Evolutionary conservation across 75 land plant species (phyloP).

Genomic region (Sequoia sempervirens): DNA sequence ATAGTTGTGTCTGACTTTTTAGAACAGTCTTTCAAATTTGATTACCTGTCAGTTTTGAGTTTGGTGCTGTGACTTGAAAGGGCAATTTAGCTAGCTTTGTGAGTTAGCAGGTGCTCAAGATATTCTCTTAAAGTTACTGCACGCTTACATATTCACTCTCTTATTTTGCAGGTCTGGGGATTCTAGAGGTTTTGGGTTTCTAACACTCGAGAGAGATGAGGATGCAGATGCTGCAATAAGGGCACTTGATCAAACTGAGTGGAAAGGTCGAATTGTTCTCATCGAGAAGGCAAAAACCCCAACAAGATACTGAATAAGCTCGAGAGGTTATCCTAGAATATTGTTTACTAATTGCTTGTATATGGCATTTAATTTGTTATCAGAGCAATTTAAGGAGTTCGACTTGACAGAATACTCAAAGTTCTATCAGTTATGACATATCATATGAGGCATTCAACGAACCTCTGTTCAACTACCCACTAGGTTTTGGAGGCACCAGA

Average conservation of each 20-base stretch:
- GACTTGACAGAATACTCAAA: slow-evolving; percentile 2
- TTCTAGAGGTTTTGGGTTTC: slow-evolving; percentile 60
- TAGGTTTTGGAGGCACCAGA: slow-evolving; percentile 3
- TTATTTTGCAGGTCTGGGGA: slow-evolving; percentile 43
- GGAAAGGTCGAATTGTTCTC: slow-evolving; percentile 55
- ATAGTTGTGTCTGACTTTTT: not conserved
- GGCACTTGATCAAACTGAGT: slow-evolving; percentile 53
- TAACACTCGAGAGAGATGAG: slow-evolving; percentile 49
- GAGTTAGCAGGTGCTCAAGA: not conserved
- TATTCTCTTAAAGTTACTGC: not conserved
- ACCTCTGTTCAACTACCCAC: not conserved
- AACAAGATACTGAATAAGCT: slow-evolving; percentile 17
- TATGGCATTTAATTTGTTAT: slow-evolving; percentile 1
- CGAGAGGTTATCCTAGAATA: not conserved
- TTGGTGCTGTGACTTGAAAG: not conserved
- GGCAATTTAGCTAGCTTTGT: not conserved
- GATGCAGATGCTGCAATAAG: slow-evolving; percentile 63
- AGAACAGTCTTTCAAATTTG: not conserved
- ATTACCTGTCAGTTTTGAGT: not conserved
- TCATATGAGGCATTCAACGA: slow-evolving; percentile 7
- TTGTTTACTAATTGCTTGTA: slow-evolving; percentile 1
- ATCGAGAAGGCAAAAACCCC: slow-evolving; percentile 60
- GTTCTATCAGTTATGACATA: not conserved
- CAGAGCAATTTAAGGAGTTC: slow-evolving; percentile 6
- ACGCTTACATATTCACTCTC: not conserved